Conservation (phyloP, 2,329 filamentous ascomycete species). For the Diplodia scrobiculata region DNA sequence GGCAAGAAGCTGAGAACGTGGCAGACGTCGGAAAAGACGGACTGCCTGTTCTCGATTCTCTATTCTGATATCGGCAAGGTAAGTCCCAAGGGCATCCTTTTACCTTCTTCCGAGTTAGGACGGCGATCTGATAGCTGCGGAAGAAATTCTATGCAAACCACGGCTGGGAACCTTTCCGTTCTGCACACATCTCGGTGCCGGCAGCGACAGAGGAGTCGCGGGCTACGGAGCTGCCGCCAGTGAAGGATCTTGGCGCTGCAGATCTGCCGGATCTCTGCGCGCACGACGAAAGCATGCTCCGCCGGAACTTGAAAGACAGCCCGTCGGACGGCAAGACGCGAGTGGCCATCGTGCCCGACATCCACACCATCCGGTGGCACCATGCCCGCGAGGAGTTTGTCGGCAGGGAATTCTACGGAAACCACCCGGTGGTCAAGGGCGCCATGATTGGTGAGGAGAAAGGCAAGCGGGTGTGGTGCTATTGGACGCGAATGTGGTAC, state of each 20-base stretch:
- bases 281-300: slow-evolving; percentile 65
- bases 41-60: slow-evolving; percentile 68
- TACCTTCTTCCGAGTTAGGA: background rate
- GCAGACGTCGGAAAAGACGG: slow-evolving; percentile 52
- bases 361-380: slow-evolving; percentile 72
- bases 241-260: slow-evolving; percentile 57
- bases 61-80: slow-evolving; percentile 56
- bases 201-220: slow-evolving; percentile 39
- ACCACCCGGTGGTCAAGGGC: slow-evolving; percentile 65
- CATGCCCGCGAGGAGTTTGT: slow-evolving; percentile 80
- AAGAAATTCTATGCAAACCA: slow-evolving; percentile 68
- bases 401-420: slow-evolving; percentile 62
- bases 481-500: slow-evolving; percentile 69
- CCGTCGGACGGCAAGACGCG: slow-evolving; percentile 48
- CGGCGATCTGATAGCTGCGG: slow-evolving; percentile 16
- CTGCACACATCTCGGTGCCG: slow-evolving; percentile 69
- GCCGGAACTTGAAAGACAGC: slow-evolving; percentile 52
- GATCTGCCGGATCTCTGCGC: slow-evolving; percentile 65
- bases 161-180: slow-evolving; percentile 75
- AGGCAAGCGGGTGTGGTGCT: slow-evolving; percentile 68
- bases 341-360: slow-evolving; percentile 69
- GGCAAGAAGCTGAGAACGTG: slow-evolving; percentile 57
- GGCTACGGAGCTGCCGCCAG: slow-evolving; percentile 34
- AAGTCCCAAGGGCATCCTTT: slow-evolving; percentile 55
- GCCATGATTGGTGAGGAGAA: slow-evolving; percentile 61